Percentiles rank a stretch among this genome's conserved stretches.
phyloP scores from a whole-genome alignment of 2,329 filamentous ascomycete species.

The Fusarium goolgardi region DNA sequence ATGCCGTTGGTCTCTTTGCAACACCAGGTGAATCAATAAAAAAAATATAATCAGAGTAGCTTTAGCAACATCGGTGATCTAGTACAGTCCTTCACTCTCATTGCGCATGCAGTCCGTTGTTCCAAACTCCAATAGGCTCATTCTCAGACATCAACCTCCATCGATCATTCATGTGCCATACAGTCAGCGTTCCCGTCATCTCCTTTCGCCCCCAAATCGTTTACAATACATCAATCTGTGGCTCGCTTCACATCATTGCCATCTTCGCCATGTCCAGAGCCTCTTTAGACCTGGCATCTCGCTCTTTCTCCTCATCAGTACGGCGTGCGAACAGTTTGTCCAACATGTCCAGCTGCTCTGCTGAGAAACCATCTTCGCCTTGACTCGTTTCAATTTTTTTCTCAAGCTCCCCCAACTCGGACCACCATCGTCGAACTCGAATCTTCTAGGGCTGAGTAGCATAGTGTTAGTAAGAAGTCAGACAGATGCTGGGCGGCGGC shows the following conservation, averaged over 20 bases:
- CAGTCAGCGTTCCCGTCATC: not conserved
- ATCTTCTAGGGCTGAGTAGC: slow-evolving; percentile 43
- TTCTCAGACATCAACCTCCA: not conserved
- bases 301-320: slow-evolving; percentile 21
- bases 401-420: slow-evolving; percentile 24
- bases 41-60: not conserved
- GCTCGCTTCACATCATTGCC: not conserved
- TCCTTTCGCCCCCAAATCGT: not conserved
- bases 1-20: not conserved
- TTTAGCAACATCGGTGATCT: not conserved
- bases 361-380: slow-evolving; percentile 25
- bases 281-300: slow-evolving; percentile 11
- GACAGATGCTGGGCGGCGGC: not conserved
- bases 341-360: slow-evolving; percentile 35
- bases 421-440: slow-evolving; percentile 40
- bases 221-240: not conserved
- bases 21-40: not conserved
- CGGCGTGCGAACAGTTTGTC: slow-evolving; percentile 36
- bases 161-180: not conserved
- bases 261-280: slow-evolving; percentile 14
- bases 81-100: not conserved
- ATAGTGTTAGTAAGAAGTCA: slow-evolving; percentile 1
- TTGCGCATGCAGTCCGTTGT: not conserved
- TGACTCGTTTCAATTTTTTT: not conserved
- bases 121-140: not conserved